Conservation (phyloP, 371 early-diverging fungal species). For the Lichtheimia ornata region DNA sequence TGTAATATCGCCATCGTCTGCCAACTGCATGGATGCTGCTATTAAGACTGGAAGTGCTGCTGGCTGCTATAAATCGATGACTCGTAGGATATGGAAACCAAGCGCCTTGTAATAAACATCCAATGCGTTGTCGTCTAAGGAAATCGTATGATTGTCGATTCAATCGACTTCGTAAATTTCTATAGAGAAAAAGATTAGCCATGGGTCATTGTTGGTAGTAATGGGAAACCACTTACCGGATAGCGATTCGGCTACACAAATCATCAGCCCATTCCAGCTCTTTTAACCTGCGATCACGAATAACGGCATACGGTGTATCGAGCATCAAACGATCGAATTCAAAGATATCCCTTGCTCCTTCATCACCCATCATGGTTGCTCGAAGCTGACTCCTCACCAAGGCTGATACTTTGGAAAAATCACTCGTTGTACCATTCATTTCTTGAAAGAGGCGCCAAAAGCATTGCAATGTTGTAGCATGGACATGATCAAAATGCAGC, state of each 20-base stretch:
- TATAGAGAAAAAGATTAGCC: slow-evolving; percentile 18
- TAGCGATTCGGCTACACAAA: slow-evolving; percentile 59
- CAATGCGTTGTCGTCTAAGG: slow-evolving; percentile 69
- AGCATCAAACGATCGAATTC: slow-evolving; percentile 67
- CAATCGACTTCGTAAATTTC: slow-evolving; percentile 64
- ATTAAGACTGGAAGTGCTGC: not conserved
- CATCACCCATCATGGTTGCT: slow-evolving; percentile 37
- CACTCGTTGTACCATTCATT: slow-evolving; percentile 64
- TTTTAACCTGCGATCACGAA: slow-evolving; percentile 67
- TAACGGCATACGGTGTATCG: slow-evolving; percentile 58
- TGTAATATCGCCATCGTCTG: slow-evolving; percentile 63
- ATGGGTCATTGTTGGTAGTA: not conserved
- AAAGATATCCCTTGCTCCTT: slow-evolving; percentile 32
- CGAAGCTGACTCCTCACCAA: slow-evolving; percentile 55
- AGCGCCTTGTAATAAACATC: slow-evolving; percentile 64
- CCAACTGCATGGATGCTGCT: slow-evolving; percentile 2
- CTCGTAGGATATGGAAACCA: slow-evolving; percentile 64
- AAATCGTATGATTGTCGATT: slow-evolving; percentile 69
- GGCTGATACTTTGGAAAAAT: slow-evolving; percentile 62
- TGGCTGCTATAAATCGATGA: too few species aligned
- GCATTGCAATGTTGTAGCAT: slow-evolving; percentile 54
- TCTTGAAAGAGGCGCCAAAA: slow-evolving; percentile 68
- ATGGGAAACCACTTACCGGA: slow-evolving; percentile 43
- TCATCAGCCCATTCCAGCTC: slow-evolving; percentile 74
- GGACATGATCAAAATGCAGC: slow-evolving; percentile 63